Base-by-base conservation (phyloP, 108 stramenopile genomes). In the Skeletonema tropicum region DNA sequence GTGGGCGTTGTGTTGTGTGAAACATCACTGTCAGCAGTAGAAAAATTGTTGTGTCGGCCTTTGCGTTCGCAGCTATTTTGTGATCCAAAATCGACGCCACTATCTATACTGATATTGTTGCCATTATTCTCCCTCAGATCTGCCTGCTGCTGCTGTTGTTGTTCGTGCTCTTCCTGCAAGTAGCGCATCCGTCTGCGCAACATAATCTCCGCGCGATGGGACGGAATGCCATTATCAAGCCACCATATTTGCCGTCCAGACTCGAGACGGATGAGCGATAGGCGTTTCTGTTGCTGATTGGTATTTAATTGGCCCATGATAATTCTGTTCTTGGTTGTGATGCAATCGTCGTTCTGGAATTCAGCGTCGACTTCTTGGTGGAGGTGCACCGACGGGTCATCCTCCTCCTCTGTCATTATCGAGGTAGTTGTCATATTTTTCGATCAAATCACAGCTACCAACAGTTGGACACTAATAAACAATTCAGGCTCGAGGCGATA, bases 101-200 rank as follows among this genome's bases (percentile, higher is more conserved):
- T 23, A 5, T 32, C 59, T 60, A 3, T 21, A 5, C 59, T 48
- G 8, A 55, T 55, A 11, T 15, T 33, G n/a, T 26, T 19, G 17
- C 7, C 19, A 6, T 30, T n/a, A 29, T 57, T 41, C 3, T 19
- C n/a, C 19, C 45, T 13, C 14, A 14, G 21, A 5, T 10, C 13
- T 25, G 4, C 7, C 36, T 52, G 35, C n/a, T n/a, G n/a, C n/a
- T n/a, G n/a, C n/a, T n/a, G n/a, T 3, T 38, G 68, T 52, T 38
- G 57, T 49, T 38, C 14, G 11, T 36, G 48, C 52, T 57, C 29
- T 3, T 69, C 55, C 32, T 69, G 35, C 33, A 69, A 15, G 38
- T 57, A 69, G 8, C n/a, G 19, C 68, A 69, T 38, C 32, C 52
- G 48, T 35, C 57, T 30, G 29, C 68, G 68, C 68, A 69, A 5